Evolutionary conservation across 1,139 yeast genomes (phyloP).

Genomic region (Pichia terricola): DNA sequence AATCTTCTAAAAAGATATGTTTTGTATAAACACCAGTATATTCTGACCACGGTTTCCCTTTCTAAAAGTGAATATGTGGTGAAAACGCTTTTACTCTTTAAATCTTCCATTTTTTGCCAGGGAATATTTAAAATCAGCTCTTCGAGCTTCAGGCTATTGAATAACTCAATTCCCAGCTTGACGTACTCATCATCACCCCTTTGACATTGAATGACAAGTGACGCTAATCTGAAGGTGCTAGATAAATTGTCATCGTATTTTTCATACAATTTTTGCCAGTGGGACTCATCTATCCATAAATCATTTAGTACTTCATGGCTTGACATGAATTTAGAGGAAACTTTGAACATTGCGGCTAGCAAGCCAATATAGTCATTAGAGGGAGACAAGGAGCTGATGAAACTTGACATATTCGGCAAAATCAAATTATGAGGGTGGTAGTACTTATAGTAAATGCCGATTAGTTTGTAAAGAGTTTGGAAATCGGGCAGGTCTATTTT

Average conservation of each 20-base stretch:
- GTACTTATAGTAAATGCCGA: slow-evolving; percentile 41
- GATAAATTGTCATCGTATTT: slow-evolving; percentile 31
- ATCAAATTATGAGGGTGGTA: slow-evolving; percentile 38
- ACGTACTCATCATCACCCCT: slow-evolving; percentile 23
- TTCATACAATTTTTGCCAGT: slow-evolving; percentile 33
- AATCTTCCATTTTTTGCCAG: background rate
- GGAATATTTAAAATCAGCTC: background rate
- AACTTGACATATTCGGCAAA: slow-evolving; percentile 33
- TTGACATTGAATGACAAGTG: slow-evolving; percentile 18
- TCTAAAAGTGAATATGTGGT: slow-evolving; percentile 28
- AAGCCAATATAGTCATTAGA: slow-evolving; percentile 33
- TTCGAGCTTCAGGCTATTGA: slow-evolving; percentile 24
- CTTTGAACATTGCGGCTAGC: slow-evolving; percentile 33
- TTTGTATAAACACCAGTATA: slow-evolving; percentile 37
- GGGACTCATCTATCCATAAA: slow-evolving; percentile 26
- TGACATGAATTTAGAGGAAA: slow-evolving; percentile 27
- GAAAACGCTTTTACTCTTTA: slow-evolving; percentile 12
- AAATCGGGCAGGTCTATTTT: slow-evolving; percentile 37
- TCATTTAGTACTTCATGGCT: slow-evolving; percentile 22
- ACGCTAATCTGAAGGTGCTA: slow-evolving; percentile 16
- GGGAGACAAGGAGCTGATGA: slow-evolving; percentile 29
- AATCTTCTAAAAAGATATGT: slow-evolving; percentile 28
- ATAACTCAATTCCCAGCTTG: slow-evolving; percentile 19
- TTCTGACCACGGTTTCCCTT: slow-evolving; percentile 30
- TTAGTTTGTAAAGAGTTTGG: slow-evolving; percentile 28